These are phyloP conservation scores for Symmetrospora coprosmae DNA, from an alignment of 768 basidiomycete genomes.

Conservation along the genomic window DNA sequence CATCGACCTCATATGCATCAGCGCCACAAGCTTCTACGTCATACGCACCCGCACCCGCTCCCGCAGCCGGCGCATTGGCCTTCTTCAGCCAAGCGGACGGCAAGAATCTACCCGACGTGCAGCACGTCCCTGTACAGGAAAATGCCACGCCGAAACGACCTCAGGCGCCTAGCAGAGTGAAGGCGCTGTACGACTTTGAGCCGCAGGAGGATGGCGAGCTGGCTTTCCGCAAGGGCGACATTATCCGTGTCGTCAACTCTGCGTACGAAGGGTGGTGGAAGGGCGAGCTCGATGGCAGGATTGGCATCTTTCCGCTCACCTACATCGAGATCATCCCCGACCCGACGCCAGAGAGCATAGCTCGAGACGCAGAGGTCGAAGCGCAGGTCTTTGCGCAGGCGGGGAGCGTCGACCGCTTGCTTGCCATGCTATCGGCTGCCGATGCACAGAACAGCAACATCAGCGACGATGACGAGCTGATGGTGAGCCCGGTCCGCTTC, in stretches of 20 bases:
- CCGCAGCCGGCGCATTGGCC: background rate
- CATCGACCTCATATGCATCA: too few relatives aligned
- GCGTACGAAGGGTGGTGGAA: slow-evolving; percentile 27
- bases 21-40: background rate
- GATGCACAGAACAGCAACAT: slow-evolving; percentile 67
- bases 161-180: slow-evolving; percentile 3
- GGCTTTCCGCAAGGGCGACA: slow-evolving; percentile 22
- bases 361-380: slow-evolving; percentile 64
- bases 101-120: slow-evolving; percentile 14
- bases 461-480: slow-evolving; percentile 81
- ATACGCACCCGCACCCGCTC: background rate
- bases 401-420: slow-evolving; percentile 63
- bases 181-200: slow-evolving; percentile 24
- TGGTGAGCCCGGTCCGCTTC: too few relatives aligned
- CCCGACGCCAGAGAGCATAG: slow-evolving; percentile 11
- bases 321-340: slow-evolving; percentile 23
- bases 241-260: slow-evolving; percentile 21
- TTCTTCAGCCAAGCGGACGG: slow-evolving; percentile 15
- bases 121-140: background rate
- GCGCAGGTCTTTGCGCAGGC: slow-evolving; percentile 76
- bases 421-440: slow-evolving; percentile 57
- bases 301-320: slow-evolving; percentile 25
- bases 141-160: background rate
- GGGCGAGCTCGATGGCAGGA: slow-evolving; percentile 22
- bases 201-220: slow-evolving; percentile 22